These are phyloP conservation scores for Gloeopeniophorella convolvens DNA, from an alignment of 768 basidiomycete species.

Conservation along the genomic window DNA sequence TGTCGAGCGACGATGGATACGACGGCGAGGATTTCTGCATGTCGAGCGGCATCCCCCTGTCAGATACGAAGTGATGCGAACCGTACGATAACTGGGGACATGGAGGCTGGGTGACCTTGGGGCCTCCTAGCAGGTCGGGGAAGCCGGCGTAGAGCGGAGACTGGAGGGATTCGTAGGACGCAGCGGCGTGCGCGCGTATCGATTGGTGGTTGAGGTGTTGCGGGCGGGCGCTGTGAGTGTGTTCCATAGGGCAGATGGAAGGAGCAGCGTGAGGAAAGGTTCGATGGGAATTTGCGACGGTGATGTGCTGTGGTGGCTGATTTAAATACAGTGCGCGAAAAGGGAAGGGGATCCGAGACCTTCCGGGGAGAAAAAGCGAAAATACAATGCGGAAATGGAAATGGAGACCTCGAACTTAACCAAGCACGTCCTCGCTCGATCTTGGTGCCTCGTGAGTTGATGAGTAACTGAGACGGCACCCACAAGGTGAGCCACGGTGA, in stretches of 20 bases:
- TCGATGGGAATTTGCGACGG: not conserved
- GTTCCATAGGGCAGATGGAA: slow-evolving; percentile 3
- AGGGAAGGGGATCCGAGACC: slow-evolving; percentile 9
- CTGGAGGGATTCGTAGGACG: slow-evolving; percentile 2
- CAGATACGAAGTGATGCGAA: not conserved
- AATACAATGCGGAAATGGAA: slow-evolving; percentile 13
- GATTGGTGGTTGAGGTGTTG: slow-evolving; percentile 5
- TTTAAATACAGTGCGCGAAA: slow-evolving; percentile 17
- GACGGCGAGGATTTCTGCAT: not conserved
- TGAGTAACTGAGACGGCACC: slow-evolving; percentile 12
- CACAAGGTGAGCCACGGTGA: slow-evolving; percentile 3
- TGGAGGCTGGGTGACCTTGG: slow-evolving; percentile 2
- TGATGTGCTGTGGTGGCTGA: slow-evolving; percentile 6
- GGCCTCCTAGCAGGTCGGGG: not conserved
- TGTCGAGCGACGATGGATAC: not conserved
- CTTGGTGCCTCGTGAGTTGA: slow-evolving; percentile 18
- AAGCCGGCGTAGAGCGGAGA: slow-evolving; percentile 1
- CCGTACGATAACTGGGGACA: not conserved
- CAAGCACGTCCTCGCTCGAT: slow-evolving; percentile 12
- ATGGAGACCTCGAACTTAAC: slow-evolving; percentile 9
- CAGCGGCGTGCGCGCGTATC: not conserved
- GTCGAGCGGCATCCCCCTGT: not conserved
- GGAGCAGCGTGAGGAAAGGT: not conserved
- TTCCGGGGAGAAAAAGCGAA: slow-evolving; percentile 14
- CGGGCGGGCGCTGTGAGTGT: slow-evolving; percentile 1